Evolutionary conservation across 805 yeast species (phyloP).

Genomic region (Cyberlindnera mississippiensis): DNA sequence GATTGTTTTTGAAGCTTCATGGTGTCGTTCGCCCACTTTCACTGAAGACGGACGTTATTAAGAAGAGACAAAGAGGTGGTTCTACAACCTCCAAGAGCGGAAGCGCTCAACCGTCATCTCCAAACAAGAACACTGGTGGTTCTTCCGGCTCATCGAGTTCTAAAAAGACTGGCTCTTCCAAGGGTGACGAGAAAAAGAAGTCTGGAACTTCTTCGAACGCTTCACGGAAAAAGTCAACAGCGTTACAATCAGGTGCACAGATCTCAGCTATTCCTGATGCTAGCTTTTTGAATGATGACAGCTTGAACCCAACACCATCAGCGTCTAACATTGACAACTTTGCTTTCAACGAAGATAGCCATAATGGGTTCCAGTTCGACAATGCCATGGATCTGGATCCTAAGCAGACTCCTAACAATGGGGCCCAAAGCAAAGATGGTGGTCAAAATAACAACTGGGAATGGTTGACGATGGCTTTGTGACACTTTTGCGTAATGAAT

Average conservation of each 20-base stretch:
- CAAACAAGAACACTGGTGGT: conserved; percentile 8
- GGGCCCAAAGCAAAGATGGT: neutral
- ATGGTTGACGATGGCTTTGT: conserved; percentile 28
- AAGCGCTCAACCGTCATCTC: conserved; percentile 19
- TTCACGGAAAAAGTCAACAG: conserved; percentile 7
- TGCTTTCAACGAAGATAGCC: conserved; percentile 9
- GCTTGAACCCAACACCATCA: neutral
- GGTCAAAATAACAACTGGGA: conserved; percentile 27
- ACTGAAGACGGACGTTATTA: conserved; percentile 86
- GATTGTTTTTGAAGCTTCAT: conserved; percentile 83
- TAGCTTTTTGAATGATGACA: neutral
- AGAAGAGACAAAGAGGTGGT: conserved; percentile 73
- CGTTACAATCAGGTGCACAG: neutral
- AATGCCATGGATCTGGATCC: conserved; percentile 12
- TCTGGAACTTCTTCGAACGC: conserved; percentile 3
- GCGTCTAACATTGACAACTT: conserved; percentile 4
- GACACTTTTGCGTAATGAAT: neutral
- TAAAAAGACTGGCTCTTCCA: neutral
- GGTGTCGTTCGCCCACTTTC: conserved; percentile 95
- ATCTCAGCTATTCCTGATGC: neutral
- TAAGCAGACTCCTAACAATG: neutral
- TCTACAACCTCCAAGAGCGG: conserved; percentile 24
- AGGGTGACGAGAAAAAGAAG: conserved; percentile 9
- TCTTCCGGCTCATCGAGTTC: too few species aligned
- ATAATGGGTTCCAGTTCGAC: conserved; percentile 14